phyloP scores from a whole-genome alignment of 768 basidiomycete genomes.

The Strobilomyces confusus region DNA sequence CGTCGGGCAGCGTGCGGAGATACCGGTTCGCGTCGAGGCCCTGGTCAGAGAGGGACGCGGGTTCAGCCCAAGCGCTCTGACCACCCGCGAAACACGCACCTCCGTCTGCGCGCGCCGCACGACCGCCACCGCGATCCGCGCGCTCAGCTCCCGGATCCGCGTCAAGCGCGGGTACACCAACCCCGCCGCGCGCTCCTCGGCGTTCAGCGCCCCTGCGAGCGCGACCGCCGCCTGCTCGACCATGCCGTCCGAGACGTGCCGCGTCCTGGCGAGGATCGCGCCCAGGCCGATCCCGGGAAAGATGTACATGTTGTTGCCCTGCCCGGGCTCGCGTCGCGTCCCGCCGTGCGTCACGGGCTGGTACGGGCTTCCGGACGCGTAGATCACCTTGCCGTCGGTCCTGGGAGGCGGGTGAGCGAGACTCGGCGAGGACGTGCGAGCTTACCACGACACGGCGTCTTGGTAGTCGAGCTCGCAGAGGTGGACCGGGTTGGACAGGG shows the following conservation, averaged over 20 bases:
- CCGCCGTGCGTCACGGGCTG: slow-evolving; percentile 45
- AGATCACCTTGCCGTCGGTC: slow-evolving; percentile 65
- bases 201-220: slow-evolving; percentile 51
- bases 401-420: slow-evolving; percentile 25
- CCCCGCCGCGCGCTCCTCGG: slow-evolving; percentile 50
- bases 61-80: too few relatives aligned
- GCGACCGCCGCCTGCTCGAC: slow-evolving; percentile 64
- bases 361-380: slow-evolving; percentile 74
- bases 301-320: slow-evolving; percentile 81
- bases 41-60: not conserved
- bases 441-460: slow-evolving; percentile 57
- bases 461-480: slow-evolving; percentile 57
- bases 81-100: slow-evolving; percentile 32
- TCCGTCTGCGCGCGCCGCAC: slow-evolving; percentile 62
- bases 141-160: slow-evolving; percentile 65
- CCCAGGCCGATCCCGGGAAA: slow-evolving; percentile 63
- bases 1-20: slow-evolving; percentile 47
- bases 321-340: slow-evolving; percentile 55
- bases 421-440: too few relatives aligned
- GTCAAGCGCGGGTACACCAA: slow-evolving; percentile 67
- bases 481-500: slow-evolving; percentile 69
- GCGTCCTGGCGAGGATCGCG: slow-evolving; percentile 52
- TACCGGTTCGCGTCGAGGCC: slow-evolving; percentile 42
- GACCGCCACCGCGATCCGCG: slow-evolving; percentile 57
- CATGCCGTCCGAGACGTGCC: slow-evolving; percentile 62